phyloP scores from a whole-genome alignment of 2,329 filamentous ascomycete genomes.

The Helicocarpus griseus region DNA sequence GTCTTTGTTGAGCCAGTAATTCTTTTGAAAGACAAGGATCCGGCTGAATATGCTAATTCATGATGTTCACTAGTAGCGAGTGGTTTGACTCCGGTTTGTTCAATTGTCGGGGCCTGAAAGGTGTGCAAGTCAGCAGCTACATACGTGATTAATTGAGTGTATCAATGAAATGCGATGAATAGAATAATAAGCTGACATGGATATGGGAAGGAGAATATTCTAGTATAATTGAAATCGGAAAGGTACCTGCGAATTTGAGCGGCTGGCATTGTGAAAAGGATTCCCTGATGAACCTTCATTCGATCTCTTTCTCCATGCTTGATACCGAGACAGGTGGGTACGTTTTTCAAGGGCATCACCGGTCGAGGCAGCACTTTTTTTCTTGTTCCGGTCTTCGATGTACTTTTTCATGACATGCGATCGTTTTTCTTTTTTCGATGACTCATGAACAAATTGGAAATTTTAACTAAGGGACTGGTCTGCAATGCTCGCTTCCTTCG shows the following conservation, averaged over 20 bases:
- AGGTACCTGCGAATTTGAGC: neutral
- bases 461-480: neutral
- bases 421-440: conserved; percentile 33
- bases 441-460: conserved; percentile 32
- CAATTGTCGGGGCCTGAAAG: neutral
- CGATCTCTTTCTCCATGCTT: neutral
- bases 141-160: neutral
- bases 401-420: conserved; percentile 37
- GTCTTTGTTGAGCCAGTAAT: conserved; percentile 20
- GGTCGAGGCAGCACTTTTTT: conserved; percentile 18
- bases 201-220: neutral
- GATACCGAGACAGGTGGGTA: neutral
- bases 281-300: neutral
- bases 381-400: conserved; percentile 33
- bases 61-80: conserved; percentile 4
- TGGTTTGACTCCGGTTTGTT: neutral
- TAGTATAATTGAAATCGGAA: neutral
- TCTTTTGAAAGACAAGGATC: conserved; percentile 18
- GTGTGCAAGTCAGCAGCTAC: neutral
- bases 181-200: neutral
- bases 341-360: neutral
- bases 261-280: neutral
- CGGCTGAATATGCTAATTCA: conserved; percentile 1
- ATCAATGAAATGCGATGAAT: too few relatives aligned
- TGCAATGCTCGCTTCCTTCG: neutral